Base-by-base conservation (phyloP, 176 grass and related monocot species). In the Juncus effusus region DNA sequence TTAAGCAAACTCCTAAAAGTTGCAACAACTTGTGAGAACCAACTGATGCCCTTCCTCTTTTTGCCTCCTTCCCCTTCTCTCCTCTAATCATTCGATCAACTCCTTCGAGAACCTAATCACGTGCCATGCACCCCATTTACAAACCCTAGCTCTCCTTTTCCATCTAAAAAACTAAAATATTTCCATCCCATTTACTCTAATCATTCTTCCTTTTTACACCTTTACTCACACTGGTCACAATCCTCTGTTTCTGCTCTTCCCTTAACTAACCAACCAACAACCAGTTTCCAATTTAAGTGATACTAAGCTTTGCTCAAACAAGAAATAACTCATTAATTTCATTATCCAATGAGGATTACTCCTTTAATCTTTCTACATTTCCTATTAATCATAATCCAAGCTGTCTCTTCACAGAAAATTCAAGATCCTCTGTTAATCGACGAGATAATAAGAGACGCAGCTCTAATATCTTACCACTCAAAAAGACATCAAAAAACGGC, bases 391-490 rank as follows among this genome's bases (percentile, higher is more conserved):
- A 47, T 47, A 47, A 5, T 0, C 44, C 67, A 70, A 13, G 50
- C 54, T 40, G 53, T 54, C 59, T 62, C 42, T 61, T 67, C 79
- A 36, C 16, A 70, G 36, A 40, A 57, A 40, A 56, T 10, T 71
- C 65, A 87, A 62, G 80, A 89, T 57, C 53, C 88, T 1, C 72
- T 67, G 13, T 14, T 89, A 61, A 54, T 97, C 41, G 94, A 97
- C 64, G 77, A 77, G 60, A 78, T 97, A 55, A 75, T 97, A 12
- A 55, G 77, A 70, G 80, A 89, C 77, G 67, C 85, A 36, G 88
- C 88, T 12, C 40, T 78, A 72, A 62, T 63, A 64, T 84, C 77
- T 36, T 92, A 78, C 67, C 89, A 76, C 74, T 50, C 47, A 54
- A 51, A 77, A 13, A 62, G 63, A 56, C 85, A 82, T 58, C 82